Percentiles rank a stretch among this genome's conserved stretches.
Evolutionary conservation across 352 stramenopile genomes (phyloP).

Genomic region (Phytopythium boreale): DNA sequence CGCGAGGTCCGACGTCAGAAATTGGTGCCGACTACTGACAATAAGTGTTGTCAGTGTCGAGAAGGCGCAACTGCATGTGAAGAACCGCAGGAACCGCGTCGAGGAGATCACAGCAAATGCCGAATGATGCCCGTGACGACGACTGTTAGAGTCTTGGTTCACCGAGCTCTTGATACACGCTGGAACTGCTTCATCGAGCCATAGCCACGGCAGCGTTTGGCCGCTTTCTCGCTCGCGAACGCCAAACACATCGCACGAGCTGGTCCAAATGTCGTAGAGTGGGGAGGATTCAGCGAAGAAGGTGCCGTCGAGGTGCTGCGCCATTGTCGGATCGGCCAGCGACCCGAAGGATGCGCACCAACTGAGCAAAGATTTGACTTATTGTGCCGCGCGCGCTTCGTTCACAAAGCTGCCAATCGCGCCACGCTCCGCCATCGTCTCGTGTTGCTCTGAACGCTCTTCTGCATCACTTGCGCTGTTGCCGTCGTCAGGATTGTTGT

Average conservation of each 20-base stretch:
- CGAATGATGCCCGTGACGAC: not conserved
- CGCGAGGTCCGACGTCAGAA: constrained; percentile 12
- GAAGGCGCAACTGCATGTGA: constrained; percentile 16
- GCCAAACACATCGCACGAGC: constrained; percentile 42
- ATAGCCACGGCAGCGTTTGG: constrained; percentile 36
- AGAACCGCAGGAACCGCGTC: constrained; percentile 7
- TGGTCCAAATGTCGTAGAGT: constrained; percentile 33
- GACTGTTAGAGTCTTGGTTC: not conserved
- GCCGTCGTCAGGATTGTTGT: not conserved
- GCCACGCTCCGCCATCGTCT: not conserved
- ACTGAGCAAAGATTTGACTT: constrained; percentile 21
- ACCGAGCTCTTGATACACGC: not conserved
- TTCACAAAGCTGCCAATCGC: not conserved
- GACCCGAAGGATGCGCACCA: constrained; percentile 46
- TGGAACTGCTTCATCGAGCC: constrained; percentile 32
- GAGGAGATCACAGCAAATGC: not conserved
- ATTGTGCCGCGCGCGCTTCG: not conserved
- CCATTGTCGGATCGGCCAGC: constrained; percentile 25
- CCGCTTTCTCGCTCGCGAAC: constrained; percentile 17
- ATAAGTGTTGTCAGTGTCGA: constrained; percentile 22
- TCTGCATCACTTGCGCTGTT: not conserved
- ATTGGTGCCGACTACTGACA: constrained; percentile 13
- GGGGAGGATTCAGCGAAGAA: constrained; percentile 28
- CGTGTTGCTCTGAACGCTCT: not conserved
- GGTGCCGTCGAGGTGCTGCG: constrained; percentile 15